Evolutionary conservation across 208 protist species (phyloP), one percentile per base, ranked within the genome.

Genomic region (Zelonia costaricensis): DNA sequence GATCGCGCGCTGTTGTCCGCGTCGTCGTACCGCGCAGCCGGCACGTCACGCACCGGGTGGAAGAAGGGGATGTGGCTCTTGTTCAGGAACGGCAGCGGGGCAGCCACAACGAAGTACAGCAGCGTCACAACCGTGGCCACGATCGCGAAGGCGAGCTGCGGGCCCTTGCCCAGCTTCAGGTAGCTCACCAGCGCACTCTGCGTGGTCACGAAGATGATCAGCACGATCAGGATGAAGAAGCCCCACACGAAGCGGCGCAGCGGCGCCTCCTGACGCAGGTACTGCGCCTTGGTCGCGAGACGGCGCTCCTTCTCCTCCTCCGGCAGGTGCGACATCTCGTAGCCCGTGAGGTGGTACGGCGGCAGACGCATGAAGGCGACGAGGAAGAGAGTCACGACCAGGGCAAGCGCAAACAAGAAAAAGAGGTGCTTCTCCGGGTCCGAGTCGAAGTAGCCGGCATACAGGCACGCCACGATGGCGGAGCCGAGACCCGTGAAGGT

Each of bases 401-500:
- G 38, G 3, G 52, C 66, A 15, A 82, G 6, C 7, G 46, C 55
- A 12, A 79, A 61, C 48, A 90, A 52, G 49, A 90, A 85, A 67
- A 76, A 86, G 61, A 84, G 86, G 52, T 78, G 78, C 56, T 53
- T 36, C n/a, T 59, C 40, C 16, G 59, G 35, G 44, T 74, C 18
- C 10, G 65, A 54, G 23, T n/a, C 27, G 62, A 90, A 90, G 74
- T 79, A 87, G 27, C 69, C 84, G 18, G 77, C 28, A 33, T 80
- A 56, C 42, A 86, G 71, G 12, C 59, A 62, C n/a, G 33, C 69
- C 67, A 87, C 33, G 52, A 91, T 76, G 12, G 79, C 78, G 25
- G 62, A 73, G 33, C 82, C 82, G 36, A 88, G 82, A 40, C 78
- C 72, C 7, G 82, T 80, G 64, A 85, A 80, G 12, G 77, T 67